Evolutionary conservation across 2,329 filamentous ascomycete genomes (phyloP).

Genomic region (Penicillium olsonii): DNA sequence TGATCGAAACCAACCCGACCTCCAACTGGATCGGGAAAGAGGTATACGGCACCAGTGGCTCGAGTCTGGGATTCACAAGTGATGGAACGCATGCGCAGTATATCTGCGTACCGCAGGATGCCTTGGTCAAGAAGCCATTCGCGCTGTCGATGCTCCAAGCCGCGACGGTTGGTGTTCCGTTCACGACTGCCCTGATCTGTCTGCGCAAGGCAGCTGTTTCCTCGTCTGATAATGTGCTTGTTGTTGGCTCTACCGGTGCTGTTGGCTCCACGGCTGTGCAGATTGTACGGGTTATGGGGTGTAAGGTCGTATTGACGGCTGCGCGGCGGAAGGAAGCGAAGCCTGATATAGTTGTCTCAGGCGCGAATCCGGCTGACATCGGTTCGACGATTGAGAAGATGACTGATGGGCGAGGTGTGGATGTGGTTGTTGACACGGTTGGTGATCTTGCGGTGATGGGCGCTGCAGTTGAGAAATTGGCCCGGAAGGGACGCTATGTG

Average conservation of each 20-base stretch:
- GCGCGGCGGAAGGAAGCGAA: conserved; percentile 17
- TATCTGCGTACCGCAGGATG: conserved; percentile 18
- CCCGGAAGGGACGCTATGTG: conserved; percentile 24
- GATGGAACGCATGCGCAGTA: conserved; percentile 33
- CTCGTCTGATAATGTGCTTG: conserved; percentile 28
- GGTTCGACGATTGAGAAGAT: conserved; percentile 2
- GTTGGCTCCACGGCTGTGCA: conserved; percentile 30
- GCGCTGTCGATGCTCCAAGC: conserved; percentile 26
- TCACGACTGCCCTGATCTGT: conserved; percentile 27
- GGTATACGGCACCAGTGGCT: conserved; percentile 35
- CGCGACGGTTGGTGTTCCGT: conserved; percentile 30
- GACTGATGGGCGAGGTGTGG: conserved; percentile 16
- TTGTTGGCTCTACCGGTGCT: conserved; percentile 29
- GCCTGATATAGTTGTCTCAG: conserved; percentile 19
- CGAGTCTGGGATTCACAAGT: conserved; percentile 22
- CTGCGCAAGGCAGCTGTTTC: conserved; percentile 22
- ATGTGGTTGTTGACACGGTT: conserved; percentile 31
- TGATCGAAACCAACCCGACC: conserved; percentile 22
- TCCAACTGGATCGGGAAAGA: conserved; percentile 23
- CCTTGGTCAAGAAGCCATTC: conserved; percentile 22
- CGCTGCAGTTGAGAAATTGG: conserved; percentile 25
- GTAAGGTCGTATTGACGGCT: conserved; percentile 26
- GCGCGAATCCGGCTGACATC: conserved; percentile 3
- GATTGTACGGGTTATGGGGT: conserved; percentile 26
- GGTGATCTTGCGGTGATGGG: conserved; percentile 29